phyloP scores from a whole-genome alignment of 495 filamentous ascomycete genomes.

The Aspergillus ostianus region DNA sequence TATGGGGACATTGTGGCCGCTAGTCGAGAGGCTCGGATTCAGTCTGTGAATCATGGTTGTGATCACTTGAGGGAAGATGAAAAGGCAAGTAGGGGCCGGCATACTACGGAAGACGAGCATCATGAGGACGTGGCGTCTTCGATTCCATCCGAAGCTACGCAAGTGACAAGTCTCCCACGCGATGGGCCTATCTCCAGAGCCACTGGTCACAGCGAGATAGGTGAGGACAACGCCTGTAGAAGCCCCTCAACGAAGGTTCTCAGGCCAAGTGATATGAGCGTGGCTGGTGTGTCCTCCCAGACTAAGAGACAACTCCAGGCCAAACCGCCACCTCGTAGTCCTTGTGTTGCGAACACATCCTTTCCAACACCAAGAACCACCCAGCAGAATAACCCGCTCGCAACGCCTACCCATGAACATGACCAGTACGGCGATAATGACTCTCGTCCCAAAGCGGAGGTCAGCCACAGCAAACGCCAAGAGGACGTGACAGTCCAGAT shows the following conservation, averaged over 20 bases:
- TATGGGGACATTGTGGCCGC: constrained; percentile 61
- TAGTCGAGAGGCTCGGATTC: constrained; percentile 33
- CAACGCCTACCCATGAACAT: background rate
- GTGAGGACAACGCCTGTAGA: background rate
- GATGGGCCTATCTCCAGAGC: background rate
- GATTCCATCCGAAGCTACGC: background rate
- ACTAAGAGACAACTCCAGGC: background rate
- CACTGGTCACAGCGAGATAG: background rate
- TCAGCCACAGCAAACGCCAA: background rate
- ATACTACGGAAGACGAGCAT: background rate
- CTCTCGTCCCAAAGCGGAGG: background rate
- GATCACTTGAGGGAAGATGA: background rate
- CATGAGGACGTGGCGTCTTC: constrained; percentile 11
- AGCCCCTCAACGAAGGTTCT: background rate
- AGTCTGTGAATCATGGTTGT: constrained; percentile 14
- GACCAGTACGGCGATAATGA: background rate
- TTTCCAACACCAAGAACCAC: background rate
- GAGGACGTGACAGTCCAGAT: constrained; percentile 59
- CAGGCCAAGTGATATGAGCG: background rate
- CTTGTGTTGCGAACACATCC: background rate
- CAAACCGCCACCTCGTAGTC: background rate
- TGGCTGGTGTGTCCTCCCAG: background rate
- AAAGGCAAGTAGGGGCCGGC: constrained; percentile 12
- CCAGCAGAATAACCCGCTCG: background rate
- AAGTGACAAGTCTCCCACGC: background rate